These are phyloP conservation scores for Eimeria necatrix DNA, from an alignment of 169 alveolate genomes.

Conservation along the genomic window DNA sequence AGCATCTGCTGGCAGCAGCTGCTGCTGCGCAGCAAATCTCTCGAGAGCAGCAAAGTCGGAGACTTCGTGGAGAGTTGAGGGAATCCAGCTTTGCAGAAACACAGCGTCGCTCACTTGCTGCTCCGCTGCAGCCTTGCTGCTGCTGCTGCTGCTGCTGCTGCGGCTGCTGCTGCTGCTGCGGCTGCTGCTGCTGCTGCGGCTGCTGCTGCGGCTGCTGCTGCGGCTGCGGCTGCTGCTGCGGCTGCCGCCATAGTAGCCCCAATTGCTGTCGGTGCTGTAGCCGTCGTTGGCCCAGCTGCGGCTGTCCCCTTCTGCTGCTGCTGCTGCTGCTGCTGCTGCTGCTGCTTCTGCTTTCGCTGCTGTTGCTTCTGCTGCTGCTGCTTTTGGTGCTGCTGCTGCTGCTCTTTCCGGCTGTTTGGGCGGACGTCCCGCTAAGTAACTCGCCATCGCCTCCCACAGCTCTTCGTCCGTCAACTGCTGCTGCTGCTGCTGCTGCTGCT, in stretches of 20 bases:
- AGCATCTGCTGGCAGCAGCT: neutral
- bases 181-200: slow-evolving; percentile 65
- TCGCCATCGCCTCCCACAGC: neutral
- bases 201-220: too few relatives aligned
- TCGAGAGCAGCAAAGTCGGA: slow-evolving; percentile 85
- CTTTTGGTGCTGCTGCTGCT: slow-evolving; percentile 53
- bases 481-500: slow-evolving; percentile 69
- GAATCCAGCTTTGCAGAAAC: slow-evolving; percentile 89
- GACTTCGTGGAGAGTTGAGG: slow-evolving; percentile 87
- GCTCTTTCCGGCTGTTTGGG: neutral
- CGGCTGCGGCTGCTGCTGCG: too few relatives aligned
- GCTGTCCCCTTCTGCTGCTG: neutral
- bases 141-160: slow-evolving; percentile 71
- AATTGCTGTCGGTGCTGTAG: too few relatives aligned
- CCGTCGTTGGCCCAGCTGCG: neutral
- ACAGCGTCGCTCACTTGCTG: slow-evolving; percentile 82
- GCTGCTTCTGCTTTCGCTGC: slow-evolving; percentile 38
- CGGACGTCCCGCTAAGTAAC: neutral
- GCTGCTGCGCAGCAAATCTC: slow-evolving; percentile 44
- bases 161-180: neutral
- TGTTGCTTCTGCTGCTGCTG: slow-evolving; percentile 49
- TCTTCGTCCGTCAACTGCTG: neutral
- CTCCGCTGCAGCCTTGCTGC: neutral
- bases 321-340: slow-evolving; percentile 69
- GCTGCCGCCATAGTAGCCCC: too few relatives aligned